Conservation (phyloP, 352 stramenopile genomes). For the Phytophthora cryptogea region DNA sequence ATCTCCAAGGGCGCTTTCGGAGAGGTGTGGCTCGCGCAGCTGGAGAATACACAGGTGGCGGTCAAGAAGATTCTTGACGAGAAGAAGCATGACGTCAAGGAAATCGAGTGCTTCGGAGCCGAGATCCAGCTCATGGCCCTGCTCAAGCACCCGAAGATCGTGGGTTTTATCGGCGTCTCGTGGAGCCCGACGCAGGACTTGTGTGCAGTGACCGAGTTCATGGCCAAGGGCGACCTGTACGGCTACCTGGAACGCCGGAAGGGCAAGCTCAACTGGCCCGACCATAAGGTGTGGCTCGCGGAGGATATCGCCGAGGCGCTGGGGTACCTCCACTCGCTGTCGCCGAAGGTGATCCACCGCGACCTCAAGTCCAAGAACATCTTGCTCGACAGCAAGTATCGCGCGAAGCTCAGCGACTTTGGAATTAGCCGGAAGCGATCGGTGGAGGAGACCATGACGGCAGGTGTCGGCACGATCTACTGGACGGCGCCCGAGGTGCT, state of each 20-base stretch:
- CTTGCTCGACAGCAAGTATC: slow-evolving; percentile 44
- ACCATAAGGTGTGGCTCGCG: slow-evolving; percentile 42
- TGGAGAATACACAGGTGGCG: slow-evolving; percentile 79
- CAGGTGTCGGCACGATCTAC: slow-evolving; percentile 83
- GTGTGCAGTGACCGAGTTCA: slow-evolving; percentile 57
- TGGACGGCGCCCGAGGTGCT: slow-evolving; percentile 83
- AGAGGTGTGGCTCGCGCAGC: slow-evolving; percentile 81
- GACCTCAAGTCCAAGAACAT: slow-evolving; percentile 84
- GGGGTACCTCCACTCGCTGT: slow-evolving; percentile 82
- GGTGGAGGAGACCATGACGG: slow-evolving; percentile 78
- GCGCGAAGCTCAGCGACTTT: slow-evolving; percentile 75
- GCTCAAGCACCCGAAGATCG: slow-evolving; percentile 60
- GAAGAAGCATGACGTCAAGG: slow-evolving; percentile 80
- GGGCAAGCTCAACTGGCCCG: slow-evolving; percentile 35
- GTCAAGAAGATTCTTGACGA: slow-evolving; percentile 85
- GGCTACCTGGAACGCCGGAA: slow-evolving; percentile 35
- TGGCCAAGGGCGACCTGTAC: slow-evolving; percentile 55
- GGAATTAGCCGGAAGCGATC: slow-evolving; percentile 76
- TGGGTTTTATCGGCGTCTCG: slow-evolving; percentile 51
- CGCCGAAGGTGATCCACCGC: slow-evolving; percentile 84
- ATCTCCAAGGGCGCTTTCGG: slow-evolving; percentile 81
- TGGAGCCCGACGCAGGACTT: slow-evolving; percentile 55
- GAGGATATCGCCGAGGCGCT: slow-evolving; percentile 75
- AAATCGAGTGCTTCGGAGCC: slow-evolving; percentile 71
- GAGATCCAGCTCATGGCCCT: slow-evolving; percentile 60